Evolutionary conservation across 2,329 filamentous ascomycete genomes (phyloP), one percentile per base, ranked within the genome.

Genomic region (Verticillium nubilum): DNA sequence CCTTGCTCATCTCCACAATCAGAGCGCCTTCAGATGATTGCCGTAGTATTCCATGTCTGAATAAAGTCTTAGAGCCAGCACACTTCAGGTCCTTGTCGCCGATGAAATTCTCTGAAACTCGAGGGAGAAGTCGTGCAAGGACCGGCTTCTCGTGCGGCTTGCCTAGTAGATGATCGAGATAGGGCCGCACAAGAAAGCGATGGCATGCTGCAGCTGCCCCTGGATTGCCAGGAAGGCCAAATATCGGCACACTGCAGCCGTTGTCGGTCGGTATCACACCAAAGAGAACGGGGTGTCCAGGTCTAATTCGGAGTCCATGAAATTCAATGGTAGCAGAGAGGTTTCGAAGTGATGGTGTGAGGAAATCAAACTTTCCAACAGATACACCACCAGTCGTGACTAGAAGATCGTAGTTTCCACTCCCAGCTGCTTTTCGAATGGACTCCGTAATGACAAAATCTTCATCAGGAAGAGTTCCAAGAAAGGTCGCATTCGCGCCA

Each of bases 401-500:
- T 13, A 61, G 12, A 42, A 60, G 50, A 55, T 61, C 57, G 10
- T 58, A 55, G 2, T 15, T 4, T 13, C 13, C 29, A 31, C 29
- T 31, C 5, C 13, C 29, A 13, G 29, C 29, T 13, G 29, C 5
- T 31, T 13, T 7, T 13, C 5, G 29, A 31, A 31, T 7, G 9
- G 9, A 2, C 13, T 2, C 13, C 13, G 29, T 13, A 7, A 31
- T 31, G 2, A 10, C 5, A 7, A 7, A 13, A 13, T 7, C 29
- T 10, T 31, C 29, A n/a, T 57, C 55, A 5, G 19, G 17, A n/a
- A 57, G 23, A 2, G 35, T 23, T 15, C 55, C 35, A 26, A 57
- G 55, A n/a, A 57, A 57, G 42, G 35, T 17, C 17, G 55, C 52
- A 53, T 58, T 10, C 52, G 57, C 29, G 54, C 62, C 25, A 15